Evolutionary conservation across 495 filamentous ascomycete species (phyloP).

Genomic region (Annulohypoxylon bovei): DNA sequence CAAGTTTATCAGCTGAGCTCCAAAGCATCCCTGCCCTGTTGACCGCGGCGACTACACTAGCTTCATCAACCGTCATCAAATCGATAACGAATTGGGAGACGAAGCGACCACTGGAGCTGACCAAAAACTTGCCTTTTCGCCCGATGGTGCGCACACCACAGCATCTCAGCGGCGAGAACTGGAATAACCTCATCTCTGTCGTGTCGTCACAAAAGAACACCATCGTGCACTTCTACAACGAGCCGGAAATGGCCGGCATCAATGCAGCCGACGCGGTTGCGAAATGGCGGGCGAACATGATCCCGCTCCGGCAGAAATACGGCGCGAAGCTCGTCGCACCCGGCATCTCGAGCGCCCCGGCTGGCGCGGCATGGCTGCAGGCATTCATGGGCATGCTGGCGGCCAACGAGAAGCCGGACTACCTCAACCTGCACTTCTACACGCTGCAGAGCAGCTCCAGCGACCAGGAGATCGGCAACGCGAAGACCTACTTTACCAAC

Average conservation of each 20-base stretch:
- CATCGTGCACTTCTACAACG: constrained; percentile 56
- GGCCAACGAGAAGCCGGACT: constrained; percentile 49
- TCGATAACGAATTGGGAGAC: constrained; percentile 56
- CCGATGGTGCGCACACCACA: constrained; percentile 50
- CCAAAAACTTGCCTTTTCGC: constrained; percentile 47
- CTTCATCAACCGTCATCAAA: constrained; percentile 44
- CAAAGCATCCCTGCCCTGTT: constrained; percentile 11
- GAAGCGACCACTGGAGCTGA: constrained; percentile 52
- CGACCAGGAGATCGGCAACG: constrained; percentile 46
- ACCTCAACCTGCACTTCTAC: constrained; percentile 56
- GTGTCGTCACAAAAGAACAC: constrained; percentile 19
- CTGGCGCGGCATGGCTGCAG: constrained; percentile 50
- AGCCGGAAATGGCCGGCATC: constrained; percentile 53
- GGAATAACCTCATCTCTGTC: constrained; percentile 39
- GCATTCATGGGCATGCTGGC: constrained; percentile 50
- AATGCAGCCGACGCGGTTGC: constrained; percentile 46
- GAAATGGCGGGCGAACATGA: constrained; percentile 47
- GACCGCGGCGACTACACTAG: constrained; percentile 40
- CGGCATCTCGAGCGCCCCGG: constrained; percentile 46
- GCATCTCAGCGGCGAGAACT: constrained; percentile 51
- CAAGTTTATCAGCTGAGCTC: constrained; percentile 25
- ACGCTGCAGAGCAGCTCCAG: constrained; percentile 43
- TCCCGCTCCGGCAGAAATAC: constrained; percentile 46
- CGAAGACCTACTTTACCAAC: constrained; percentile 27
- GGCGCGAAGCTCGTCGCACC: constrained; percentile 53